Evolutionary conservation across 805 yeast genomes (phyloP), one percentile per base, ranked within the genome.

Genomic region (Sungouiozyma ichnusensis): DNA sequence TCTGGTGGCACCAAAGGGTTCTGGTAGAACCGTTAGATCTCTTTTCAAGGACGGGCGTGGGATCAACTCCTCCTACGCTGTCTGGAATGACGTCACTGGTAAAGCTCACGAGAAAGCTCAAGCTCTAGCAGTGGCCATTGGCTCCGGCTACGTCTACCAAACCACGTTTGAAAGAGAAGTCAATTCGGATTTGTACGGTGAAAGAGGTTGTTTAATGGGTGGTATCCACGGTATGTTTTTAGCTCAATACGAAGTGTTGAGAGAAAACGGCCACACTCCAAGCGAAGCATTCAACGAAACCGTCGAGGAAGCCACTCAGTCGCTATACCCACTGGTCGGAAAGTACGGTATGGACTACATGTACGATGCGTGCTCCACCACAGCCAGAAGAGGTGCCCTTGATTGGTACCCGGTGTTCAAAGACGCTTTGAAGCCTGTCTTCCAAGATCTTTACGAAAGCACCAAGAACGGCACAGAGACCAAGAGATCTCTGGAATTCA

Each of bases 141-240:
- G 98, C 71, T 88, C 97, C 50, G 98, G 98, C 71, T 92, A 92
- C 84, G 96, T 92, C 60, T 92, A 92, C 86, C 86, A 92, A 77
- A 92, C 98, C 74, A 92, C 98, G 55, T 94, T 94, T 65, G 96
- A 94, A 77, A 87, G 81, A 74, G 98, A 92, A 76, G 98, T 92
- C 65, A 86, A 84, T 86, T 88, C 97, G 53, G 98, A 92, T 71
- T 77, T 92, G 66, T 92, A 92, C 77, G 98, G 98, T 75, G 98
- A 92, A 80, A 86, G 98, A 79, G 98, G 98, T 67, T 92, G 97
- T 76, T 77, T 92, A 60, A 92, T 90, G 98, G 98, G 97, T 69
- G 97, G 97, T 80, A 90, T 92, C 77, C 98, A 92, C 78, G 98
- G 98, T 80, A 92, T 92, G 97, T 92, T 92, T 92, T 80, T 92